A percentile compares a stretch with the other conserved stretches of the same genome.
phyloP scores from a whole-genome alignment of 352 stramenopile genomes.

The Phytophthora colocasiae region DNA sequence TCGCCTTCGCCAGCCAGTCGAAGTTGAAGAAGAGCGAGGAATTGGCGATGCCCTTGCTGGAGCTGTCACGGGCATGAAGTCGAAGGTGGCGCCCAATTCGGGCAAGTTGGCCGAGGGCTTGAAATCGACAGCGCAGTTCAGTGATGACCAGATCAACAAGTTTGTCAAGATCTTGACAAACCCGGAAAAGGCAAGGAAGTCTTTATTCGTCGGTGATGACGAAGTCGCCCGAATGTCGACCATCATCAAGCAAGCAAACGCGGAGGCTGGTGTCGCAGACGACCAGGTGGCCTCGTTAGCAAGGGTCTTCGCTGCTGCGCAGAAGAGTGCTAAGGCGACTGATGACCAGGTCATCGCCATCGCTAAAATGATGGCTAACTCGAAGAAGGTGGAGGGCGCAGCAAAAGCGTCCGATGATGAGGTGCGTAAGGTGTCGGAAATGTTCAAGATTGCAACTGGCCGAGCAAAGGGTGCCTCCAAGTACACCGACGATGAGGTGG shows the following conservation, averaged over 20 bases:
- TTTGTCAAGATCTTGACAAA: neutral
- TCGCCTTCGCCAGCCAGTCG: neutral
- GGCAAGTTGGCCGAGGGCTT: neutral
- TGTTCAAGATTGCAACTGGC: slow-evolving; percentile 5
- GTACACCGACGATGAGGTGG: neutral
- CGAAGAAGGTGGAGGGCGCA: neutral
- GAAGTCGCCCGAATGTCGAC: neutral
- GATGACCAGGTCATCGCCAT: neutral
- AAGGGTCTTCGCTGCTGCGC: neutral
- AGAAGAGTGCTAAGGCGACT: neutral
- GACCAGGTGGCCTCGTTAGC: neutral
- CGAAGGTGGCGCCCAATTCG: neutral
- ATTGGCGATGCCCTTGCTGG: neutral
- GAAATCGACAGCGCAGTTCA: neutral
- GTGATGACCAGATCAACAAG: neutral
- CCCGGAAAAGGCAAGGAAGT: neutral
- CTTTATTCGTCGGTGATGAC: neutral
- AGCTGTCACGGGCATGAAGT: neutral
- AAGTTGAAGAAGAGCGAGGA: slow-evolving; percentile 1
- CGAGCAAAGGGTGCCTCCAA: neutral
- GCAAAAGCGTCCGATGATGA: neutral
- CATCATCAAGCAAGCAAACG: slow-evolving; percentile 3
- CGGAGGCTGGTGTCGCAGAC: neutral
- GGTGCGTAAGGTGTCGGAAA: neutral
- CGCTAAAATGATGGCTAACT: neutral